Conservation (phyloP, 2,329 filamentous ascomycete genomes). For the Diplodia corticola region DNA sequence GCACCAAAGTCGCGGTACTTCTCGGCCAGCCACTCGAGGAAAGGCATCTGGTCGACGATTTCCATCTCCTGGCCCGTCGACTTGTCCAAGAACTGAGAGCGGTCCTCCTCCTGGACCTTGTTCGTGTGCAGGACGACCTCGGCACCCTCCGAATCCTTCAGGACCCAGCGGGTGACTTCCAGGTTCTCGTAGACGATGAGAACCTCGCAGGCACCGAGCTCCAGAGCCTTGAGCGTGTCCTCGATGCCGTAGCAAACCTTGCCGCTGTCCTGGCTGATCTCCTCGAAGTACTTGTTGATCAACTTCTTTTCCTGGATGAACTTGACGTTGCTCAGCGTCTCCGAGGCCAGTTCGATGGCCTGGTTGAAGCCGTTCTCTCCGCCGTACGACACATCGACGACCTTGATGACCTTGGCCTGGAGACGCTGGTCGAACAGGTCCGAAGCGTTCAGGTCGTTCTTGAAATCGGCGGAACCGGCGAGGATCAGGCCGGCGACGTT, state of each 20-base stretch:
- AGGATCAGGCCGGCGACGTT: conserved; percentile 95
- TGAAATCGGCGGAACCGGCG: conserved; percentile 98
- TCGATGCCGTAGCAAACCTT: conserved; percentile 98
- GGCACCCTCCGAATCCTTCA: conserved; percentile 74
- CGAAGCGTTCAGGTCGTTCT: conserved; percentile 96
- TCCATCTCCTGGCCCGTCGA: conserved; percentile 98
- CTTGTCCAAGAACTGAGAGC: conserved; percentile 90
- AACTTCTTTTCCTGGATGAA: conserved; percentile 99
- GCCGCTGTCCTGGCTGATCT: conserved; percentile 96
- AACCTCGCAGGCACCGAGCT: conserved; percentile 90
- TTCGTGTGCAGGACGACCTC: conserved; percentile 83
- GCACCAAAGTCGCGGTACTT: conserved; percentile 98
- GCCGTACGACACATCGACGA: conserved; percentile 97
- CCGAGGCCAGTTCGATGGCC: conserved; percentile 90
- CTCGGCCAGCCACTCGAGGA: conserved; percentile 99
- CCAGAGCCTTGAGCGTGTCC: conserved; percentile 93
- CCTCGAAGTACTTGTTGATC: conserved; percentile 98
- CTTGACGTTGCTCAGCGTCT: conserved; percentile 98
- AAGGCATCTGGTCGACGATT: conserved; percentile 78
- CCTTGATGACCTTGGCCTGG: conserved; percentile 95
- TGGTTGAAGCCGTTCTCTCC: conserved; percentile 99
- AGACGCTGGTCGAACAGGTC: conserved; percentile 96
- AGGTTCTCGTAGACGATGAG: conserved; percentile 97
- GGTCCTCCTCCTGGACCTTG: conserved; percentile 78
- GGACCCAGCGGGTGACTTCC: conserved; percentile 86